Evolutionary conservation across 140 eudicot genomes (phyloP).

Genomic region (Ambrosia hybrid): DNA sequence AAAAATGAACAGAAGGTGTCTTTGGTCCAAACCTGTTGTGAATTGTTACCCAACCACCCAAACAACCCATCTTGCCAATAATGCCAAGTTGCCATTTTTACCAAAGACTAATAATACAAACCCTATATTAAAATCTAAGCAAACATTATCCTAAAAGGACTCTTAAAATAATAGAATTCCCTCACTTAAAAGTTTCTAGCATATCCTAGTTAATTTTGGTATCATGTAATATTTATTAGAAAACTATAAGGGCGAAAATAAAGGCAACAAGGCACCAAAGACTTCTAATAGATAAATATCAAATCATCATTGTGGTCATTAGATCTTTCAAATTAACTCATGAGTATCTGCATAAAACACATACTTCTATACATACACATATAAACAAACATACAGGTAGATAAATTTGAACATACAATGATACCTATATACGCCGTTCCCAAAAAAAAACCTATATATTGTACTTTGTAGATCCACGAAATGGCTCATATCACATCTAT

Average conservation of each 20-base stretch:
- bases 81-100: background rate
- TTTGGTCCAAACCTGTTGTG: background rate
- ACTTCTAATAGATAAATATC: background rate
- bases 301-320: constrained; percentile 9
- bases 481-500: background rate
- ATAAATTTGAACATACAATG: background rate
- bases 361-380: background rate
- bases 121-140: background rate
- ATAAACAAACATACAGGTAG: background rate
- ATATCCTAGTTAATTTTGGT: constrained; percentile 4
- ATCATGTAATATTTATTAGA: constrained; percentile 9
- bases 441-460: background rate
- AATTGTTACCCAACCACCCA: background rate
- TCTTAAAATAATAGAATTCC: too few species aligned
- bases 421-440: background rate
- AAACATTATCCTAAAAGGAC: background rate
- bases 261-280: background rate
- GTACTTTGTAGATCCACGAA: constrained; percentile 12
- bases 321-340: constrained; percentile 7
- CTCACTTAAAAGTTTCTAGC: background rate
- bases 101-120: background rate
- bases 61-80: background rate
- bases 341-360: constrained; percentile 7
- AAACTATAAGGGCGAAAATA: background rate
- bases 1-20: background rate